phyloP scores from a whole-genome alignment of 2,329 filamentous ascomycete species.

The Epichloe gansuensis region DNA sequence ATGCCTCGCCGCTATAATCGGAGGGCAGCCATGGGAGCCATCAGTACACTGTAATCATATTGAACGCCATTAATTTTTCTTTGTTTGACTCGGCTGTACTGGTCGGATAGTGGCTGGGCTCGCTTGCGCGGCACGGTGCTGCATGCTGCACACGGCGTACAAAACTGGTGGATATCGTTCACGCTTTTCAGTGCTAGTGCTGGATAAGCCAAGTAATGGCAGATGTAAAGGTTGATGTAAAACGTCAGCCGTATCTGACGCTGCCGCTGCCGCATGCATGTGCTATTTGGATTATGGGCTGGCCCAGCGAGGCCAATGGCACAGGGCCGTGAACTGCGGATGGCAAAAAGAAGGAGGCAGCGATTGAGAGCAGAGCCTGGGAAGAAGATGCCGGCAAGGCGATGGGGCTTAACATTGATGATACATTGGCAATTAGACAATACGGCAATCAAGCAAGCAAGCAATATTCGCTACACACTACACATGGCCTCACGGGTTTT shows the following conservation, averaged over 20 bases:
- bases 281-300: constrained; percentile 4
- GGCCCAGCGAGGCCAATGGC: constrained; percentile 5
- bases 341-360: background rate
- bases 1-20: background rate
- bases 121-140: background rate
- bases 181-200: background rate
- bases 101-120: background rate
- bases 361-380: no score
- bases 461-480: background rate
- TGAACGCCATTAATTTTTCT: constrained; percentile 1
- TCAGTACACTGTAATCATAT: constrained; percentile 5
- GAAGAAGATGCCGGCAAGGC: background rate
- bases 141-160: background rate
- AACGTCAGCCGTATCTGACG: background rate
- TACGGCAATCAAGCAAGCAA: background rate
- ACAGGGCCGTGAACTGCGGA: background rate
- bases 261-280: background rate
- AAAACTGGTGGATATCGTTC: background rate
- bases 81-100: background rate
- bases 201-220: background rate
- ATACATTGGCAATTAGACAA: constrained; percentile 1
- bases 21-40: background rate
- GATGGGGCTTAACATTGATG: background rate
- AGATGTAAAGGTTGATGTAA: background rate
- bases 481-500: no score